Base-by-base conservation (phyloP, 2,329 filamentous ascomycete genomes). In the Colletotrichum orbiculare region DNA sequence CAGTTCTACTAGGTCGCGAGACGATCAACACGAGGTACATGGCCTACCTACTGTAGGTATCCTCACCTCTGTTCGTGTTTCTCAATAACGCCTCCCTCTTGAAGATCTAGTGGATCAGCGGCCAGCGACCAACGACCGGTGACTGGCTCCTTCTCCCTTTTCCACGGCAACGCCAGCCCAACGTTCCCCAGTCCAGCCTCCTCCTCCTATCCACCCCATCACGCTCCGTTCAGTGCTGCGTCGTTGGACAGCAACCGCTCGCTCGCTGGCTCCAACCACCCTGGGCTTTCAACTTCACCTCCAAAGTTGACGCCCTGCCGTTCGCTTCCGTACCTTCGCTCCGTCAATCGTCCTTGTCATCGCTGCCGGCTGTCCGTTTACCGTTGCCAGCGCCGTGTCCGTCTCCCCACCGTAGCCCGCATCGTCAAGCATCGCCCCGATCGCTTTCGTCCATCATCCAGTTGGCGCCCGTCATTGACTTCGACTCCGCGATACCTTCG, bases 161-260 rank as follows among this genome's bases (percentile, higher is more conserved):
- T 68, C 70, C 70, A 69, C 65, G 42, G 70, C 70, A 72, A 73
- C 71, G 60, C 58, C 60, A 42, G 37, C 64, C 53, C 57, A 65
- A 57, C 69, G 50, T 63, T 45, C 43, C 56, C 33, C 33, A 5
- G 25, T 25, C 50, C 56, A 54, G 34, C 50, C 17, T 62, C 54
- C 64, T 42, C 39, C 25, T 25, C 25, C 25, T 25, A 25, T 25
- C 25, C 25, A 25, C 25, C 25, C 25, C 25, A 25, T 25, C 25
- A 25, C 25, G 25, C 25, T 25, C 25, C 25, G 25, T 5, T 25
- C 25, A 25, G 25, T 5, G 25, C 25, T 25, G 25, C 25, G 25
- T 65, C 54, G 64, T 66, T 54, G 64, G 60, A 53, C 64, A 64
- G 64, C 64, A 66, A 66, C 62, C 62, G 52, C 46, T 47, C 62